Evolutionary conservation across 2,329 filamentous ascomycete genomes (phyloP), one percentile per base, ranked within the genome.

Genomic region (Geosmithia morbida): DNA sequence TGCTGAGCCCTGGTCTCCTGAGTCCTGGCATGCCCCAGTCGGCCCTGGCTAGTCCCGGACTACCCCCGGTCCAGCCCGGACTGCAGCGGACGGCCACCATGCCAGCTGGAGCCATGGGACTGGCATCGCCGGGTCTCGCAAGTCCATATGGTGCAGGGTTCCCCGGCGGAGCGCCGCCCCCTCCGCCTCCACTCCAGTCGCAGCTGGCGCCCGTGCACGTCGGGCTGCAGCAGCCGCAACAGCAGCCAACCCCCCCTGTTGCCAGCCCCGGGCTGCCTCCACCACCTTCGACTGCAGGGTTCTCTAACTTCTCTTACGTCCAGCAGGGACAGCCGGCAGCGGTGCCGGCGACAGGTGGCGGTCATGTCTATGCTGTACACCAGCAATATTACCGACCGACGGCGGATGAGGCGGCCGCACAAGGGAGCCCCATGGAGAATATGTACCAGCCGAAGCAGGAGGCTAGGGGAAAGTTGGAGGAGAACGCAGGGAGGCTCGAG

Each of bases 371-470:
- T 50, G 60, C 63, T 7, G 64, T 87, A 41, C 85, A 88, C 55
- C 73, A 79, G 56, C 83, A 87, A 60, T 63, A 79, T 17, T 88
- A 87, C 57, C 65, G 77, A 48, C 85, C 84, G 1, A 82, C 77
- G 5, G 79, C 84, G 59, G 64, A 65, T 5, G 83, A 86, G 60
- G 62, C 66, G 39, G 52, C 53, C n/a, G 52, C 56, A 2, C 46
- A 18, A 45, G 66, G 68, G 42, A 11, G 33, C 33, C 8, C 22
- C 22, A 62, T 65, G 50, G 56, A 55, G 22, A 26, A 26, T 26
- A 4, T 26, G 37, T 69, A 71, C 41, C 61, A 66, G 50, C 58
- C 63, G 4, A 72, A 70, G 57, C 61, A 62, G 48, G 71, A 76
- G 48, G 57, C 61, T 3, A 61, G 64, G 51, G 74, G 64, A 7